These are phyloP conservation scores for Mycena kentingensis DNA, from an alignment of 768 basidiomycete genomes.

Conservation along the genomic window DNA sequence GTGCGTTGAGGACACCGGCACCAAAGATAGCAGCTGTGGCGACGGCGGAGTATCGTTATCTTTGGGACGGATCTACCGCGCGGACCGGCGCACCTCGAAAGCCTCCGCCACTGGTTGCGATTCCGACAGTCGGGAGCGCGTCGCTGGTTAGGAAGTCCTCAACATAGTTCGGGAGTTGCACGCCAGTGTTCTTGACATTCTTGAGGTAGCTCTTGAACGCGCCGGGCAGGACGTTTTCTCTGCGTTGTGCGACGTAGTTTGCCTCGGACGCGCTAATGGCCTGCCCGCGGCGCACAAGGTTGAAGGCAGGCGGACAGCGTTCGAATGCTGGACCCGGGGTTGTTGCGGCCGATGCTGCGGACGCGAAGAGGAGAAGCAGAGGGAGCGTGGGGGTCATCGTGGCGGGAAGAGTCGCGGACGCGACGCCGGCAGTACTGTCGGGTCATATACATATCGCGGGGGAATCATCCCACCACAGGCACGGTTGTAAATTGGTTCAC, in stretches of 20 bases:
- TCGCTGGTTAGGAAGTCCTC: conserved; percentile 28
- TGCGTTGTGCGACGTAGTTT: conserved; percentile 38
- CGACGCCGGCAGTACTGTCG: background rate
- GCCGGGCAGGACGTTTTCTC: conserved; percentile 35
- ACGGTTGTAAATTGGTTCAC: too few species aligned
- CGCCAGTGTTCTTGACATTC: conserved; percentile 35
- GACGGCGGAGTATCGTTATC: background rate
- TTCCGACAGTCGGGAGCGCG: conserved; percentile 41
- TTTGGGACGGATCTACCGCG: background rate
- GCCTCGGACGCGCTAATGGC: conserved; percentile 38
- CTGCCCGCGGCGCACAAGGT: conserved; percentile 29
- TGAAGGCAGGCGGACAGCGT: conserved; percentile 16
- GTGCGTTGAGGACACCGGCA: conserved; percentile 49
- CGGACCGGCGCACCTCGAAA: conserved; percentile 41
- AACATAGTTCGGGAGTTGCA: conserved; percentile 37
- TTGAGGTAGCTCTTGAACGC: conserved; percentile 44
- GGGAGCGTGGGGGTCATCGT: too few species aligned
- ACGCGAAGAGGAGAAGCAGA: conserved; percentile 7
- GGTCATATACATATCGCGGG: background rate
- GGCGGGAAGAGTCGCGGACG: background rate
- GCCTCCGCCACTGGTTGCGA: conserved; percentile 58
- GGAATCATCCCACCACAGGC: background rate
- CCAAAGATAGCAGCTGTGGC: conserved; percentile 43
- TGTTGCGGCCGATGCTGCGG: conserved; percentile 1
- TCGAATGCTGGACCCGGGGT: conserved; percentile 10